Evolutionary conservation across 2,329 filamentous ascomycete species (phyloP), one percentile per base, ranked within the genome.

Genomic region (Aspergillus ibericus): DNA sequence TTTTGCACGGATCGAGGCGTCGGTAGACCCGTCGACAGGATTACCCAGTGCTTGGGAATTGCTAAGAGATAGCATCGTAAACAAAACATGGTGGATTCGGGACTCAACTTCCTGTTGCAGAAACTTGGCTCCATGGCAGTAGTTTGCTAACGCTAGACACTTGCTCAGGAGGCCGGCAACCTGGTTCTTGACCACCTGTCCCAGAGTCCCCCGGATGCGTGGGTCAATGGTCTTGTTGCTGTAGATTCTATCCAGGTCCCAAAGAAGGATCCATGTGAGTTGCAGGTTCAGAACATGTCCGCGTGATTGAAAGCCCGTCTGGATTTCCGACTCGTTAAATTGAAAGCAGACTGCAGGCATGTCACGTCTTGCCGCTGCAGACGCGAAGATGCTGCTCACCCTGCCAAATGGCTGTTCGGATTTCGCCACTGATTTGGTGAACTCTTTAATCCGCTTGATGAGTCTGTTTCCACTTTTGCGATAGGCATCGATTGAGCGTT

Each of bases 401-500:
- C 54, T 53, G 5, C 53, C 53, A 16, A 59, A 47, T 1, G 58
- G 58, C 18, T 59, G 58, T 35, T 59, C 58, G 0, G 20, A 29
- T 16, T 32, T 42, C 4, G n/a, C 29, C 22, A 59, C 35, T 4
- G 40, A 53, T 34, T 56, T 56, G 16, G 40, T n/a, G 9, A 56
- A 59, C 2, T 56, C 46, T 8, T 42, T 27, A 4, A 59, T 27
- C 20, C 12, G 15, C n/a, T 20, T 42, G 13, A 40, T 22, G 6
- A 56, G 13, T 8, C 8, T 42, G 2, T 15, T 48, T 12, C 34
- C 46, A 12, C 18, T 47, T 22, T 9, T 29, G n/a, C 49, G 38
- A 36, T 51, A 56, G 13, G 16, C 35, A 5, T 56, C 27, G 10
- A 56, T 10, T 2, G 47, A 35, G 18, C 5, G 18, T 44, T 35